Evolutionary conservation across 768 basidiomycete species (phyloP).

Genomic region (Termitomyces sp.): DNA sequence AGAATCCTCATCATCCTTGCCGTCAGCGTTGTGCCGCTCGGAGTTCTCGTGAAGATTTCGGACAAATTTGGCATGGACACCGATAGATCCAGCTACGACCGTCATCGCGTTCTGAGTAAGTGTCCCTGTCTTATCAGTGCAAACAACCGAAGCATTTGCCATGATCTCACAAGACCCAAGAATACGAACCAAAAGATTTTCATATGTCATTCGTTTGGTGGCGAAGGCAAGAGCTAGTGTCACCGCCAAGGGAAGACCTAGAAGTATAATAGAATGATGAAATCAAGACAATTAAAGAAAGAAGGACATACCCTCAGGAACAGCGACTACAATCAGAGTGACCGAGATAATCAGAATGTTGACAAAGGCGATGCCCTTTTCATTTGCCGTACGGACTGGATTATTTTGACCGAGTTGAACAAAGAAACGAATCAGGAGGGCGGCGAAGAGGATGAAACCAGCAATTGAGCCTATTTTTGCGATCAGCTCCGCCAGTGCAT

Average conservation of each 20-base stretch:
- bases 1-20: constrained; percentile 32
- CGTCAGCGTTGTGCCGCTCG: constrained; percentile 67
- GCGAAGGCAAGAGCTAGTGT: constrained; percentile 96
- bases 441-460: constrained; percentile 75
- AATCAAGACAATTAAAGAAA: background rate
- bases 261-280: constrained; percentile 4
- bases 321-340: constrained; percentile 59
- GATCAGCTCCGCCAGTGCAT: constrained; percentile 90
- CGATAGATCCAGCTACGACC: constrained; percentile 93
- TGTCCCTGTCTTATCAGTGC: constrained; percentile 96
- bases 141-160: constrained; percentile 95
- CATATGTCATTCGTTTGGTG: constrained; percentile 96
- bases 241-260: constrained; percentile 91
- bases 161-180: constrained; percentile 98
- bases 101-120: constrained; percentile 95
- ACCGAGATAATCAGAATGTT: constrained; percentile 94
- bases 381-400: constrained; percentile 61
- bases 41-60: constrained; percentile 69
- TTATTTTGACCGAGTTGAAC: constrained; percentile 69
- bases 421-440: constrained; percentile 93
- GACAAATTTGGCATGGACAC: constrained; percentile 94
- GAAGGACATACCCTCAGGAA: constrained; percentile 38
- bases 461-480: constrained; percentile 85
- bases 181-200: constrained; percentile 93
- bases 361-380: constrained; percentile 89